A percentile compares a stretch with the other conserved stretches of the same genome.
These are phyloP conservation scores for Citrus hindsii DNA, from an alignment of 345 rosid genomes.

Conservation along the genomic window DNA sequence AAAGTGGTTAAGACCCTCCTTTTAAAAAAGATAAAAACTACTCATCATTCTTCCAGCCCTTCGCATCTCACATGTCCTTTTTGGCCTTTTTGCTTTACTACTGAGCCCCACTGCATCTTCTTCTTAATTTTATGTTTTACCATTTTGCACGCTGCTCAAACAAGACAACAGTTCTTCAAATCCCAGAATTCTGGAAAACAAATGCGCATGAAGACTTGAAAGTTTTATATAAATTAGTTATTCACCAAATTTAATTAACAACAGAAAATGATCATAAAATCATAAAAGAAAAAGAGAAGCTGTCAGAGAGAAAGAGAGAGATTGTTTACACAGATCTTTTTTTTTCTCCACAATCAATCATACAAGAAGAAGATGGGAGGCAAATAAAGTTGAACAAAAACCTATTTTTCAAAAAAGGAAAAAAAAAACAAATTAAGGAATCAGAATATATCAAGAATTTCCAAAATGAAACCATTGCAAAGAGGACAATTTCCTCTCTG, in stretches of 20 bases:
- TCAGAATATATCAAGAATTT: constrained; percentile 83
- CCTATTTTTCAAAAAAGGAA: neutral
- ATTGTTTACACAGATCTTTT: neutral
- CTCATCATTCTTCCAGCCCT: neutral
- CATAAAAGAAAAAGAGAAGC: neutral
- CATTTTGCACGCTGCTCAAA: no score
- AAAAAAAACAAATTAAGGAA: neutral
- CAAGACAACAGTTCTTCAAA: neutral
- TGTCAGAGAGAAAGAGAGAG: neutral
- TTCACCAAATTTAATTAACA: neutral
- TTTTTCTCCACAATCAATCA: constrained; percentile 5
- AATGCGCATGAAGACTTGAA: neutral
- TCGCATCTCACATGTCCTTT: neutral
- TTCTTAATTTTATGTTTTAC: no score
- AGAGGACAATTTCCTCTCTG: constrained; percentile 90
- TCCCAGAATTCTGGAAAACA: neutral
- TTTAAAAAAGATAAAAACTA: neutral
- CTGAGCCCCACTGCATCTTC: no score
- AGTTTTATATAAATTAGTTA: neutral
- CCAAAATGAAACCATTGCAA: constrained; percentile 74
- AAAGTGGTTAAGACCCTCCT: neutral
- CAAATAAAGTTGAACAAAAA: neutral
- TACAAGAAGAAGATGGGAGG: constrained; percentile 1
- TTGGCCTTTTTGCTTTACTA: no score
- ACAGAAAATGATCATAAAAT: neutral